phyloP scores from a whole-genome alignment of 345 rosid species.

The Citrus australasica region DNA sequence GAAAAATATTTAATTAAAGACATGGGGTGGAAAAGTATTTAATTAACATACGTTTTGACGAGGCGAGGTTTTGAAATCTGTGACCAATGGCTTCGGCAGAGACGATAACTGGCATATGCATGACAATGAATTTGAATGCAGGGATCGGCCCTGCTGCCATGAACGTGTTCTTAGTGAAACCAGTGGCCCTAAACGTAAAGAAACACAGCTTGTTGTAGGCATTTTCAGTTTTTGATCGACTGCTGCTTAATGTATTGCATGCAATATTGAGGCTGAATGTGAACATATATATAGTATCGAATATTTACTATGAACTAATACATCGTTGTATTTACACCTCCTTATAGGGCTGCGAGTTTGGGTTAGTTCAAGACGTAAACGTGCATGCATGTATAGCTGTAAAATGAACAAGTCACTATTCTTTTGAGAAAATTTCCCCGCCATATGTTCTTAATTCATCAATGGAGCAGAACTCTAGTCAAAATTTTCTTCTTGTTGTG shows the following conservation, averaged over 20 bases:
- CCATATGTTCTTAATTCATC: too few relatives aligned
- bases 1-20: too few relatives aligned
- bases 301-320: too few relatives aligned
- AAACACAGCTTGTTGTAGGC: background rate
- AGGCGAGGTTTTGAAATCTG: background rate
- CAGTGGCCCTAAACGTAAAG: background rate
- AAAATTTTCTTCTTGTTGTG: background rate
- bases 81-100: background rate
- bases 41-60: background rate
- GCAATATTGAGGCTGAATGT: background rate
- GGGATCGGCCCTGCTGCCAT: background rate
- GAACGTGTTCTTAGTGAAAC: background rate
- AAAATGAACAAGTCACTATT: too few relatives aligned
- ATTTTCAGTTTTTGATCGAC: background rate
- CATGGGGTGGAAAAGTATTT: too few relatives aligned
- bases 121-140: background rate
- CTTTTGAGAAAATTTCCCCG: too few relatives aligned
- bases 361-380: too few relatives aligned
- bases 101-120: background rate
- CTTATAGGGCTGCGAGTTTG: too few relatives aligned
- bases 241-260: background rate
- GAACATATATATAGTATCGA: too few relatives aligned
- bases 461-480: background rate
- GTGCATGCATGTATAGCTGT: too few relatives aligned
- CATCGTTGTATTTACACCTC: too few relatives aligned